Evolutionary conservation across 331 rosid species (phyloP), one percentile per base, ranked within the genome.

Genomic region (Erythrophleum ivorense): DNA sequence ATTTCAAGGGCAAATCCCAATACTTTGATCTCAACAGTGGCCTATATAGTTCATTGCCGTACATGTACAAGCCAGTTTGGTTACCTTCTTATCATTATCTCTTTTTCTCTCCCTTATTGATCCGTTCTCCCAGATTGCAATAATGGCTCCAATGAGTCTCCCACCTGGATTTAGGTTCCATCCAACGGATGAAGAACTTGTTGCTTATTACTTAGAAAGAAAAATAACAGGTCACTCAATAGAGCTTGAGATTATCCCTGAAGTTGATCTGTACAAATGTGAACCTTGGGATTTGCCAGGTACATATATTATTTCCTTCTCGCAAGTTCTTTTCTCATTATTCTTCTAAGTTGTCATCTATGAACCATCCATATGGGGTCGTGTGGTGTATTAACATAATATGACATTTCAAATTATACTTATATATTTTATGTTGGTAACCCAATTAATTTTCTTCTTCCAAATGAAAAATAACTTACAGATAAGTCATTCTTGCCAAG

Each of bases 221-320:
- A 95, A 95, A 75, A 89, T 95, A 50, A 93, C 85, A 49, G 98
- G 99, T 34, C 88, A 87, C 18, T 84, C 97, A 7, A 95, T 93
- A 71, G 98, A 95, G 81, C 99, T 95, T 34, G 97, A 95, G 18
- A 93, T 95, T 73, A 95, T 95, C 48, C 97, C 99, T 7, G 99
- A 95, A 83, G 94, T 95, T 78, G 98, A 95, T 78, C 94, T 95
- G 70, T 95, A 95, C 91, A 93, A 95, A 79, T 91, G 93, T 46
- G 99, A 95, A 80, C 99, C 97, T 2, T 95, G 99, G 97, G 98
- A 95, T 85, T 90, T 95, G 52, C 99, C 99, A 73, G 99, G 99
- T 95, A 84, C 15, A 72, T 79, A 14, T 36, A 8, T n/a, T 11
- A 21, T 3, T 58, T 58, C 64, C 9, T 21, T 58, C 64, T 58